A percentile compares a stretch with the other conserved stretches of the same genome.
These are phyloP conservation scores for Tagetes erecta DNA, from an alignment of 129 eudicot species.

Conservation along the genomic window DNA sequence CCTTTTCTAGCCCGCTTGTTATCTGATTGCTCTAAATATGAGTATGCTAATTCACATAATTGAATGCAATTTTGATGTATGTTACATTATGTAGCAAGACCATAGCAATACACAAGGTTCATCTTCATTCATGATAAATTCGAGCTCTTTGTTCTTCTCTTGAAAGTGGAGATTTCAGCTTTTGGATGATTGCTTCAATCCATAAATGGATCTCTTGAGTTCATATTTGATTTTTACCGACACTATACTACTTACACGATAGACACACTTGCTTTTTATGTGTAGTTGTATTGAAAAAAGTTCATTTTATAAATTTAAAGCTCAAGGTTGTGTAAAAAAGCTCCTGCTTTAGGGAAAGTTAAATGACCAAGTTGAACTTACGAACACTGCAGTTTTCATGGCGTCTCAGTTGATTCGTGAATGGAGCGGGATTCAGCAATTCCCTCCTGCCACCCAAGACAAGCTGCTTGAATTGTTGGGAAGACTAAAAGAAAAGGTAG, in stretches of 20 bases:
- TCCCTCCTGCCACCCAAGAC: conserved; percentile 78
- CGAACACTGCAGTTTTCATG: conserved; percentile 39
- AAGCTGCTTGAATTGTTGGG: conserved; percentile 66
- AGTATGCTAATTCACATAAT: not conserved
- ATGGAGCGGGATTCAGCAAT: conserved; percentile 86
- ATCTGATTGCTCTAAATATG: not conserved
- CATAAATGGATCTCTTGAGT: too few species aligned
- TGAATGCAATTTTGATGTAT: not conserved
- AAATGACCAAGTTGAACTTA: not conserved
- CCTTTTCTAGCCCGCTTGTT: not conserved
- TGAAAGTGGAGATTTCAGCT: too few species aligned
- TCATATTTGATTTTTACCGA: too few species aligned
- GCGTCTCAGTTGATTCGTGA: conserved; percentile 60
- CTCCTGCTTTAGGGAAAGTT: not conserved
- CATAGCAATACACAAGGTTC: not conserved
- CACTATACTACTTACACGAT: too few species aligned
- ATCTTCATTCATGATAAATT: too few species aligned
- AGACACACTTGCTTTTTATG: too few species aligned
- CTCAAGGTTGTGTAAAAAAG: too few species aligned
- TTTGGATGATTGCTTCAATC: too few species aligned
- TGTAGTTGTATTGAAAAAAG: too few species aligned
- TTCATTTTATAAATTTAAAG: too few species aligned
- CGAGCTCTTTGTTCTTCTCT: too few species aligned
- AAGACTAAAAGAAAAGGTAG: conserved; percentile 55
- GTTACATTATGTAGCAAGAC: not conserved